Base-by-base conservation (phyloP, 768 basidiomycete species). In the Pisolithus microcarpus region DNA sequence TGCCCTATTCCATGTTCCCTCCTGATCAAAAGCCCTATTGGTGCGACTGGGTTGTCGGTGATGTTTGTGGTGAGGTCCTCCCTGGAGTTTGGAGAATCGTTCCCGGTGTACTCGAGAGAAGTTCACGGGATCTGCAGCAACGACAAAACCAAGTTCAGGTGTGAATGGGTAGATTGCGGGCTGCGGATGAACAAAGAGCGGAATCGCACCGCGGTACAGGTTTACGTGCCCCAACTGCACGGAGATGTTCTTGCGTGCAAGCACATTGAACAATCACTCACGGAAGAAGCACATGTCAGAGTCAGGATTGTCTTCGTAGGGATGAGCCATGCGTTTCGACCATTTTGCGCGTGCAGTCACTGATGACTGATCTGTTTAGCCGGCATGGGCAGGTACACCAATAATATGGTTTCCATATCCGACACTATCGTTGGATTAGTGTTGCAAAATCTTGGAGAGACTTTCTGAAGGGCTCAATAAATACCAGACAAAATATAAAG, bases 121-220 rank as follows among this genome's bases (percentile, higher is more conserved):
- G 5, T 0, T 11, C 65, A 66, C 15, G 54, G 56, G 11, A 15
- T 68, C 23, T 1, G 13, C 0, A 63, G 58, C 9, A 11, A 56
- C 13, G 65, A 62, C 0, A 42, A 50, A 16, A 3, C 38, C 8
- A 0, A 0, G 0, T 0, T 68, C 11, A 28, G 0, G 1, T 66
- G 66, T 8, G 24, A 7, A 24, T 68, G 65, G 65, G 3, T 8
- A 19, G 43, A 36, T 7, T 68, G 65, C 26, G n/a, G 2, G 3
- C 0, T 24, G 9, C 46, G 39, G 0, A 61, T 68, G 61, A 68
- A 53, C 18, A 66, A 47, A 36, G 65, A 66, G 51, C 54, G 26
- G 65, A 66, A 38, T 54, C 24, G 28, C 65, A 66, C 21, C n/a
- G n/a, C n/a, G n/a, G n/a, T n/a, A n/a, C n/a, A n/a, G n/a, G n/a